Conservation (phyloP, 768 basidiomycete species). For the Epithele typhae region DNA sequence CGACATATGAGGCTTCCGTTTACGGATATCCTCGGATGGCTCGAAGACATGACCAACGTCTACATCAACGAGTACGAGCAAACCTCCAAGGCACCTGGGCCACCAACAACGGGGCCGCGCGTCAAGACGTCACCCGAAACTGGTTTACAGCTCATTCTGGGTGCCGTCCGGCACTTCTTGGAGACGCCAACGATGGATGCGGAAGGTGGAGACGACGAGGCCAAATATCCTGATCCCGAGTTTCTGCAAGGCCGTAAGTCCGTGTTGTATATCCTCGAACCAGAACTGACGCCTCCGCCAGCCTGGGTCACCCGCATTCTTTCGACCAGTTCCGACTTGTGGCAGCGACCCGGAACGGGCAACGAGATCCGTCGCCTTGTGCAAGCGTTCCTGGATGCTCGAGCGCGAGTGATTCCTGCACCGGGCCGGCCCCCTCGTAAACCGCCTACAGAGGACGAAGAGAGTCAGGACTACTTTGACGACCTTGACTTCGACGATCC, state of each 20-base stretch:
- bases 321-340: constrained; percentile 40
- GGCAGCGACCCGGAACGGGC: no score
- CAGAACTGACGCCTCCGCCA: constrained; percentile 22
- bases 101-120: neutral
- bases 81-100: constrained; percentile 13
- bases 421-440: constrained; percentile 28
- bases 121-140: constrained; percentile 28
- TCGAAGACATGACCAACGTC: constrained; percentile 50
- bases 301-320: constrained; percentile 57
- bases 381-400: constrained; percentile 56
- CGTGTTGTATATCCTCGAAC: neutral
- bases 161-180: constrained; percentile 50
- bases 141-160: constrained; percentile 50
- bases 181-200: constrained; percentile 36
- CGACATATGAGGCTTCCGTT: constrained; percentile 49
- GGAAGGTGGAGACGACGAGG: constrained; percentile 22
- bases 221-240: constrained; percentile 57
- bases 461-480: constrained; percentile 59
- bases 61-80: constrained; percentile 54
- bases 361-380: constrained; percentile 55
- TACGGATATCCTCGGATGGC: constrained; percentile 55
- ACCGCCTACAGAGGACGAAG: constrained; percentile 24
- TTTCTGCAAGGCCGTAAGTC: constrained; percentile 52
- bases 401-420: constrained; percentile 43
- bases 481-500: constrained; percentile 63